Percentiles rank a stretch among this genome's conserved stretches.
Conservation (phyloP, 2,329 filamentous ascomycete species). For the Hypoxylon sp. region DNA sequence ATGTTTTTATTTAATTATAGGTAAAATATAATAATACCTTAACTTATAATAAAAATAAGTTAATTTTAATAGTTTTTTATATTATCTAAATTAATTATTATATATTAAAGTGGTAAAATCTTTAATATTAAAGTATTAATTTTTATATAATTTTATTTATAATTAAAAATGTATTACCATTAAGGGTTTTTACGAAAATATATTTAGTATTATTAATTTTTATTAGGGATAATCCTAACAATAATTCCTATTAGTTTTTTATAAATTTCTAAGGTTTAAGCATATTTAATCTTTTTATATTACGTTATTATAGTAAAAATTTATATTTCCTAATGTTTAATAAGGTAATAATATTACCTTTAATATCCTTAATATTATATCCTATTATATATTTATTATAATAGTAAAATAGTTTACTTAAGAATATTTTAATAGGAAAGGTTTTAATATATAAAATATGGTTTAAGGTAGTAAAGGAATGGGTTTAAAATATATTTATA, state of each 20-base stretch:
- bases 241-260: no score
- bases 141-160: no score
- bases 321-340: slow-evolving; percentile 2
- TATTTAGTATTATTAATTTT: no score
- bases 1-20: not conserved
- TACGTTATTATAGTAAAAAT: not conserved
- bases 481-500: no score
- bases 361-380: not conserved
- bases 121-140: no score
- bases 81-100: not conserved
- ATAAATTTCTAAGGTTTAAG: not conserved
- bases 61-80: not conserved
- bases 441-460: no score
- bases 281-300: not conserved
- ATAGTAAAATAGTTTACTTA: not conserved
- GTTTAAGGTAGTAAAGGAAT: no score
- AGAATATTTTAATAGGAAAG: not conserved
- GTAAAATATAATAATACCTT: not conserved
- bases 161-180: no score
- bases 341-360: no score
- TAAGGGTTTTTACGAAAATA: no score
- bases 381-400: not conserved
- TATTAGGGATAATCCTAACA: no score
- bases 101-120: not conserved
- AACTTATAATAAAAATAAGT: not conserved